These are phyloP conservation scores for Candida tetrigidarum DNA, from an alignment of 1,139 yeast genomes.

Conservation along the genomic window DNA sequence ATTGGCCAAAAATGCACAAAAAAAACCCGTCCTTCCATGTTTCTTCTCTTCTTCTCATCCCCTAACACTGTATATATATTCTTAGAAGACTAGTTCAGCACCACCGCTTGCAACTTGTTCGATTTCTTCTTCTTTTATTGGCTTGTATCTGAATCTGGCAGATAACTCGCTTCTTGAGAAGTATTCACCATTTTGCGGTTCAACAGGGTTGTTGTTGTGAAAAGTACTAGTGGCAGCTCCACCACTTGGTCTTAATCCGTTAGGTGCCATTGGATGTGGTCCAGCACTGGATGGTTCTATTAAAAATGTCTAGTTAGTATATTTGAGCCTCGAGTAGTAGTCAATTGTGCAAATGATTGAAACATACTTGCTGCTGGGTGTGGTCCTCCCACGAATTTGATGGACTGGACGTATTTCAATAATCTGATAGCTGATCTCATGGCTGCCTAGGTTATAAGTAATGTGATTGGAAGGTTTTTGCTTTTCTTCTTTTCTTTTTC, in stretches of 20 bases:
- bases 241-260: constrained; percentile 49
- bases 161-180: constrained; percentile 71
- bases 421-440: constrained; percentile 27
- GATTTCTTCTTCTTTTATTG: constrained; percentile 67
- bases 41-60: neutral
- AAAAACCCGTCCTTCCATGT: neutral
- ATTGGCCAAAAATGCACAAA: too few species aligned
- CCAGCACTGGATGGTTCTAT: constrained; percentile 27
- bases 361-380: constrained; percentile 41
- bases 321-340: neutral
- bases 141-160: constrained; percentile 65
- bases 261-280: constrained; percentile 57
- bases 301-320: constrained; percentile 8
- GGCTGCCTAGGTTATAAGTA: neutral
- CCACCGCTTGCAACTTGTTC: constrained; percentile 81
- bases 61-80: too few species aligned
- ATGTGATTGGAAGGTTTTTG: constrained; percentile 5
- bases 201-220: constrained; percentile 38
- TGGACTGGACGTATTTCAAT: constrained; percentile 54
- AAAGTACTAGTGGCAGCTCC: constrained; percentile 17
- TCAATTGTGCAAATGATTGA: constrained; percentile 15
- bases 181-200: constrained; percentile 51
- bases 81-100: constrained; percentile 53
- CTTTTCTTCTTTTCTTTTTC: neutral
- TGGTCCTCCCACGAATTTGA: constrained; percentile 66